Evolutionary conservation across 768 basidiomycete species (phyloP), one percentile per base, ranked within the genome.

Genomic region (Hypholoma fasciculare): DNA sequence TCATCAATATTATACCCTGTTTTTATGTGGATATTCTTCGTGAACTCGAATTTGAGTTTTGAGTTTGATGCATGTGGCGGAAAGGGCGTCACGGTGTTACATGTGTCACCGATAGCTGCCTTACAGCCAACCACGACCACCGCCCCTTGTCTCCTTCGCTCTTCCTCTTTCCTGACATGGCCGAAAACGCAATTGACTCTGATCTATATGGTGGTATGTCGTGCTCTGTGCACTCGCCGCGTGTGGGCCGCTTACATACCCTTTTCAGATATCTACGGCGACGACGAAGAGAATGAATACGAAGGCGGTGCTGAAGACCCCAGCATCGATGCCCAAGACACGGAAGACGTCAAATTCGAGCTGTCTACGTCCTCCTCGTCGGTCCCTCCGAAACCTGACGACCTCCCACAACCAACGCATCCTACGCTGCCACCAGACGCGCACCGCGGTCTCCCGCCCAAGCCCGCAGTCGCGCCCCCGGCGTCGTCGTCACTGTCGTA

Each of bases 251-350:
- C 26, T 52, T 44, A 52, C 57, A 8, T 23, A 4, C 23, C 23
- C 4, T 9, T 34, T 34, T 6, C 62, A 85, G 83, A 84, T 65
- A 77, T 85, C 54, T 86, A 85, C 61, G 79, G 78, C 50, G 79
- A 79, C 60, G 81, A 80, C 61, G 79, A 83, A 14, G 49, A 49
- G 57, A 76, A 72, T 61, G 81, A 77, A 52, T 77, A 73, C 62
- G 58, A 54, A 36, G 52, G 19, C 8, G 38, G 14, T 14, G 43
- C 57, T 23, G 19, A 52, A 44, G 42, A 54, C 43, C 38, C 47
- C 7, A 36, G 27, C 34, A 64, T 71, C 46, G 67, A 64, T 7
- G 20, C 27, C 16, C 56, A 61, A 1, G 54, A 58, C 12, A 43
- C 63, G 37, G 71, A 73, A 53, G 72, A 76, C 49, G 63, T 65